Evolutionary conservation across 176 grass and related monocot species (phyloP).

Genomic region (Areca catechu): DNA sequence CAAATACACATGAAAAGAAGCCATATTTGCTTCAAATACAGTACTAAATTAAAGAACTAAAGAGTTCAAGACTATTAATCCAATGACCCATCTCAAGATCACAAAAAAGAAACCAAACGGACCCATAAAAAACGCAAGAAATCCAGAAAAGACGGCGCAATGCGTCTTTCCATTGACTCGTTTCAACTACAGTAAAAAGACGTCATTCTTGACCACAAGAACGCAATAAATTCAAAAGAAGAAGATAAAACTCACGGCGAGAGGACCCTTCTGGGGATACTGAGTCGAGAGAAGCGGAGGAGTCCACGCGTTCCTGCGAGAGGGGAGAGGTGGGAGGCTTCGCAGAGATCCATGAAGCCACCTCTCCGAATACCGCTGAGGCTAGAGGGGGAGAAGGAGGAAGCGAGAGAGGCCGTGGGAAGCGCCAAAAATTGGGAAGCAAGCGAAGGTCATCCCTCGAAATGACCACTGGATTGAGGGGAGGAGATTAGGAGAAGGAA

Average conservation of each 20-base stretch:
- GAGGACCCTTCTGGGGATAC: not conserved
- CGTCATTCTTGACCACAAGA: not conserved
- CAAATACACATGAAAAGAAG: no score
- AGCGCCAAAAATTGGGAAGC: not conserved
- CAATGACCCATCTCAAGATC: no score
- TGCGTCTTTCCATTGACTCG: not conserved
- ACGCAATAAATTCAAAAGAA: not conserved
- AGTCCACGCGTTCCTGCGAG: not conserved
- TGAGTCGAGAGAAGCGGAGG: not conserved
- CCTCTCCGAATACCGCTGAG: not conserved
- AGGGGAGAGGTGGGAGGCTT: slow-evolving; percentile 12
- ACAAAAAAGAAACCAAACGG: no score
- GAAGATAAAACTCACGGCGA: slow-evolving; percentile 2
- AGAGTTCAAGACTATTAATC: no score
- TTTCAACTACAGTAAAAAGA: not conserved
- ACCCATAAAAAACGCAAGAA: no score
- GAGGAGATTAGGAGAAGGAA: no score
- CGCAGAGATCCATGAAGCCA: slow-evolving; percentile 18
- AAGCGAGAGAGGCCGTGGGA: not conserved
- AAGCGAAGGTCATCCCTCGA: not conserved
- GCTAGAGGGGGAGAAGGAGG: slow-evolving; percentile 3
- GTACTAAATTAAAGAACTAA: no score
- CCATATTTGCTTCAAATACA: no score
- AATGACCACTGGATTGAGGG: not conserved
- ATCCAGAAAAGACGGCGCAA: no score